Conservation (phyloP, 202 grass and related monocot species). For the Zizania palustris region DNA sequence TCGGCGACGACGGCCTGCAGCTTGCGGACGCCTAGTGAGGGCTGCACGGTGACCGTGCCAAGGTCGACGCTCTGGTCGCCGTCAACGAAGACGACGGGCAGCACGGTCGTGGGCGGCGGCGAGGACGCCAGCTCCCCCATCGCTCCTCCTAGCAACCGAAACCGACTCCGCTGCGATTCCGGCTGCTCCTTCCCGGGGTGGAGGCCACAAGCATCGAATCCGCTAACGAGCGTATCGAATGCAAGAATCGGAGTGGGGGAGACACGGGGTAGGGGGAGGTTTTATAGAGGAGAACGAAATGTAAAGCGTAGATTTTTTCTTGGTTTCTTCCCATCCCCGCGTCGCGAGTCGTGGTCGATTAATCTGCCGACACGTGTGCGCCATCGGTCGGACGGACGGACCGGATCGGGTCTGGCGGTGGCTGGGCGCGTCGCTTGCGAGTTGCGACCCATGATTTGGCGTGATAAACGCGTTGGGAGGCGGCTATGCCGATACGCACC, state of each 20-base stretch:
- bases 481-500: neutral
- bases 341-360: neutral
- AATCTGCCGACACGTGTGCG: slow-evolving; percentile 15
- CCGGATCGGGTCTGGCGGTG: neutral
- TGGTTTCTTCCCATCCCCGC: neutral
- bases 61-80: slow-evolving; percentile 64
- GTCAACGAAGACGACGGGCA: slow-evolving; percentile 71
- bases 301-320: neutral
- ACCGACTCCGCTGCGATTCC: neutral
- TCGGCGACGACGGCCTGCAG: slow-evolving; percentile 59
- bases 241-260: neutral
- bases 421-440: neutral
- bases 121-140: slow-evolving; percentile 37
- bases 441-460: slow-evolving; percentile 22
- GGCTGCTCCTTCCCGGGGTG: neutral
- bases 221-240: too few relatives aligned
- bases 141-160: neutral
- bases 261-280: neutral
- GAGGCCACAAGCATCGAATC: slow-evolving; percentile 37
- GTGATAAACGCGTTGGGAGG: slow-evolving; percentile 10
- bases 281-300: slow-evolving; percentile 25
- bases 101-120: slow-evolving; percentile 8
- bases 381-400: neutral
- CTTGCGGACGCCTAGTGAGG: slow-evolving; percentile 45
- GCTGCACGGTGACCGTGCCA: slow-evolving; percentile 57